Percentiles rank a stretch among this genome's conserved stretches.
Conservation (phyloP, 495 filamentous ascomycete species). For the Glarea lozoyensis region DNA sequence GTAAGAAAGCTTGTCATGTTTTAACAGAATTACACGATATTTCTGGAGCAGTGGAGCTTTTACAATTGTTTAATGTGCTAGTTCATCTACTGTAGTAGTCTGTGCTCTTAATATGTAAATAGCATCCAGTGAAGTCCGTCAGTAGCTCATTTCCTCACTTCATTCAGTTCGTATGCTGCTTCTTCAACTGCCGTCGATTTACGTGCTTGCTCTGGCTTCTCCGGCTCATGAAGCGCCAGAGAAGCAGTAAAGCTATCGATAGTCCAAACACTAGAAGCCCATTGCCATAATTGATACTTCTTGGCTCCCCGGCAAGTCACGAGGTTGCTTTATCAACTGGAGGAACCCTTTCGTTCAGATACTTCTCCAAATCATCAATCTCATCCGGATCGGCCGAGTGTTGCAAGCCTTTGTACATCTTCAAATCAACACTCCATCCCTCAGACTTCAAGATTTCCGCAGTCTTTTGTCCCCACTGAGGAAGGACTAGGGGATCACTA, state of each 20-base stretch:
- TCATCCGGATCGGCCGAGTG: conserved; percentile 75
- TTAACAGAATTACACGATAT: no score
- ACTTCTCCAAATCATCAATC: conserved; percentile 76
- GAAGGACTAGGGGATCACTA: conserved; percentile 60
- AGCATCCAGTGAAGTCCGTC: no score
- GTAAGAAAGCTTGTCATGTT: no score
- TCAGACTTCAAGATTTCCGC: conserved; percentile 50
- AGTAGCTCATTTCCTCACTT: no score
- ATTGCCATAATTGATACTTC: not conserved
- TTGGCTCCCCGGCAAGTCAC: conserved; percentile 13
- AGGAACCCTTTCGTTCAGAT: conserved; percentile 56
- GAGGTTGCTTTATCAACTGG: conserved; percentile 25
- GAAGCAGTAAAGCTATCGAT: not conserved
- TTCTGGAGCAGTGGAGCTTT: no score
- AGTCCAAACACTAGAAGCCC: not conserved
- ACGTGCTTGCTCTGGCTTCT: no score
- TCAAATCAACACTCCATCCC: conserved; percentile 66
- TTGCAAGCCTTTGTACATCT: conserved; percentile 63
- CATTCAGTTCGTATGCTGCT: no score
- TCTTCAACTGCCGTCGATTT: no score
- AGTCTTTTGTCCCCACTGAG: conserved; percentile 57
- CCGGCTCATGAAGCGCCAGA: not conserved
- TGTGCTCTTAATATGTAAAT: no score
- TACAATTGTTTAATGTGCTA: no score
- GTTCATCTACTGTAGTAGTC: no score